These are phyloP conservation scores for Didymosphaeria variabile DNA, from an alignment of 2,329 filamentous ascomycete genomes.

Conservation along the genomic window DNA sequence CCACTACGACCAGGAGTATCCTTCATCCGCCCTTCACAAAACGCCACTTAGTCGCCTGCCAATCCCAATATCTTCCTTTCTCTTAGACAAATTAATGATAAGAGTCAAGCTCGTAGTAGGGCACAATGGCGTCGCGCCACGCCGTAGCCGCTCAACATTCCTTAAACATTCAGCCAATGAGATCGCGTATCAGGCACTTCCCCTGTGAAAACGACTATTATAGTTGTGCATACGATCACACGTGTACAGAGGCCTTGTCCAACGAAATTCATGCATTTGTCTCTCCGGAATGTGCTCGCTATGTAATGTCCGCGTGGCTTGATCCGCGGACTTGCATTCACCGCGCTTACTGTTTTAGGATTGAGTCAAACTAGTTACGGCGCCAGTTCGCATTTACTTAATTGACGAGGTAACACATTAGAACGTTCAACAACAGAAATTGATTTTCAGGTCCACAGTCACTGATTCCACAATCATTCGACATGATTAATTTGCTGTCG, in stretches of 20 bases:
- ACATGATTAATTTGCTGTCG: conserved; percentile 12
- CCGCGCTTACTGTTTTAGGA: conserved; percentile 3
- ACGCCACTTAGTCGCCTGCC: not conserved
- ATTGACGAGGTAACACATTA: not conserved
- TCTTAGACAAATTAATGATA: not conserved
- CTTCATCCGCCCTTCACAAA: not conserved
- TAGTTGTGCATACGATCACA: not conserved
- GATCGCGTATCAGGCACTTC: not conserved
- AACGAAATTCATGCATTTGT: not conserved
- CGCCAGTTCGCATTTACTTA: not conserved
- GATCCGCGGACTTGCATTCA: not conserved
- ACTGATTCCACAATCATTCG: conserved; percentile 4
- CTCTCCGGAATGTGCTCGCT: not conserved
- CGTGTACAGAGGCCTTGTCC: not conserved
- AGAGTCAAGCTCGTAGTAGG: not conserved
- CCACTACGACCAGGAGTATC: not conserved
- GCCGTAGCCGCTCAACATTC: conserved; percentile 4
- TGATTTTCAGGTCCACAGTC: not conserved
- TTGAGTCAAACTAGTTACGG: not conserved
- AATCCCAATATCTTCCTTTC: not conserved
- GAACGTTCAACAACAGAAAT: not conserved
- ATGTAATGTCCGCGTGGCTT: not conserved
- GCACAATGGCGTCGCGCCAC: conserved; percentile 4
- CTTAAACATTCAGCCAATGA: not conserved
- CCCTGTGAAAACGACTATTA: not conserved